Conservation (phyloP, 2,329 filamentous ascomycete species). For the Sclerotinia nivalis region DNA sequence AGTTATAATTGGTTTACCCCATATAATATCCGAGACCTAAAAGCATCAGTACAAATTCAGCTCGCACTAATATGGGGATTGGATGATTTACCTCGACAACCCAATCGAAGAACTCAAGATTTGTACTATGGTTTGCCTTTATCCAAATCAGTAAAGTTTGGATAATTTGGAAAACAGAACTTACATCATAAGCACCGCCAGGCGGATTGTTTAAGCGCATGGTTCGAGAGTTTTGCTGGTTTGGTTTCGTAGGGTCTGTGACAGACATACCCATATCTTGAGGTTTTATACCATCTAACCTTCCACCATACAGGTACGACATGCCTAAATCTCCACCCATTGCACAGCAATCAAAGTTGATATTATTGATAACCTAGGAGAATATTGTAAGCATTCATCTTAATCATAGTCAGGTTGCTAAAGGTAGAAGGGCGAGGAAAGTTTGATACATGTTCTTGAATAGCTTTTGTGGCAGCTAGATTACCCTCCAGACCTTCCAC, state of each 20-base stretch:
- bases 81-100: background rate
- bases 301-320: background rate
- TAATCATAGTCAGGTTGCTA: background rate
- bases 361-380: background rate
- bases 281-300: background rate
- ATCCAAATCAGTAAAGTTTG: background rate
- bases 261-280: background rate
- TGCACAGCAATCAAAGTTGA: background rate
- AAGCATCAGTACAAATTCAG: background rate
- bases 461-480: conserved; percentile 1
- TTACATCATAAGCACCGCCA: background rate
- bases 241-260: background rate
- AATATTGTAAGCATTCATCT: background rate
- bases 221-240: background rate
- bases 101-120: background rate
- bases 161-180: too few species aligned
- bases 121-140: background rate
- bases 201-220: background rate
- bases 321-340: background rate
- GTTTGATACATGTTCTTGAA: background rate
- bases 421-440: background rate
- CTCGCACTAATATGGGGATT: background rate
- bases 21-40: background rate
- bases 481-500: background rate
- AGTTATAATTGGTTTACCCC: background rate